These are phyloP conservation scores for Ogataea parapolymorpha DNA, from an alignment of 805 yeast genomes.

Conservation along the genomic window DNA sequence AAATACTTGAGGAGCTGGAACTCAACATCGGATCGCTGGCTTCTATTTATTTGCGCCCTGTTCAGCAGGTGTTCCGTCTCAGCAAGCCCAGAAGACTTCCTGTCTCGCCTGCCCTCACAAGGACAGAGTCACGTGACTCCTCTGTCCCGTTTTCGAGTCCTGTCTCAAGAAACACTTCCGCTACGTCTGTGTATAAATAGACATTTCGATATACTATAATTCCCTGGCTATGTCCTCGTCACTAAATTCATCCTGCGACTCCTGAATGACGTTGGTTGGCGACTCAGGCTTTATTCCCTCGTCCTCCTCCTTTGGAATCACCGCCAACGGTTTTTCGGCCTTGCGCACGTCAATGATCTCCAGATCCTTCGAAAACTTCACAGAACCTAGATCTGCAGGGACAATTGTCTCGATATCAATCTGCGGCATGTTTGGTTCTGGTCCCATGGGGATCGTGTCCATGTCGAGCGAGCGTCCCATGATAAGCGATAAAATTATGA, in stretches of 20 bases:
- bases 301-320: conserved; percentile 24
- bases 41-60: conserved; percentile 80
- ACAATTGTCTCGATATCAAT: conserved; percentile 66
- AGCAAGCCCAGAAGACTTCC: conserved; percentile 51
- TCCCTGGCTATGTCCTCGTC: conserved; percentile 19
- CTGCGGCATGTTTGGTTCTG: conserved; percentile 72
- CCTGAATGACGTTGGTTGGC: conserved; percentile 1
- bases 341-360: conserved; percentile 45
- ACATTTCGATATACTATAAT: not conserved
- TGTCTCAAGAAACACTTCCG: conserved; percentile 2
- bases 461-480: conserved; percentile 51
- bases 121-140: conserved; percentile 7
- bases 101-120: conserved; percentile 44
- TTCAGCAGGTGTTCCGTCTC: conserved; percentile 71
- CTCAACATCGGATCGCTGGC: conserved; percentile 79
- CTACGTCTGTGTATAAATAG: conserved; percentile 7
- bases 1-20: conserved; percentile 75
- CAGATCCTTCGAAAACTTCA: conserved; percentile 61
- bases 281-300: conserved; percentile 4
- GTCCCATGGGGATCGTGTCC: conserved; percentile 59
- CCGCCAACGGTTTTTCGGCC: conserved; percentile 19
- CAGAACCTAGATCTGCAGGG: conserved; percentile 43
- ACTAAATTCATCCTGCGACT: conserved; percentile 22
- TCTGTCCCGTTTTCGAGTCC: conserved; percentile 8
- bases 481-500: conserved; percentile 60